Evolutionary conservation across 768 basidiomycete species (phyloP).

Genomic region (Kwoniella dejecticola): DNA sequence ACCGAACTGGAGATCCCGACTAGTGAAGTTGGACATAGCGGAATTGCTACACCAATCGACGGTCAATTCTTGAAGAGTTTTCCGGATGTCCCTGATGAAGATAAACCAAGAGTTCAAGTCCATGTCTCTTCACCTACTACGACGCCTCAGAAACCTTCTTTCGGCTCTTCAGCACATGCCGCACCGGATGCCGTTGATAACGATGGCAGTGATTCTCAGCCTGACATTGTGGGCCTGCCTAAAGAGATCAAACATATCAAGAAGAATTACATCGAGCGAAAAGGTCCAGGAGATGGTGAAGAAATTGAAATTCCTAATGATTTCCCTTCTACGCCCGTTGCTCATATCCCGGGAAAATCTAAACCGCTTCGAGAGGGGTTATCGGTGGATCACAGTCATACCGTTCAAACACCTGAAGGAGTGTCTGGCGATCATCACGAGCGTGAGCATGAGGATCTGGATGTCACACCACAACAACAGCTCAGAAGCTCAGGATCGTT

Average conservation of each 20-base stretch:
- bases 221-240: no score
- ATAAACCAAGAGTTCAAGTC: conserved; percentile 44
- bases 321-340: conserved; percentile 23
- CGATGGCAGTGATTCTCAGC: background rate
- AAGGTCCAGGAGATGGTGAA: conserved; percentile 1
- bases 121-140: conserved; percentile 36
- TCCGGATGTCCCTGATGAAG: conserved; percentile 48
- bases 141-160: conserved; percentile 28
- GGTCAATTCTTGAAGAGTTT: conserved; percentile 34
- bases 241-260: no score
- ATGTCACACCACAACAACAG: conserved; percentile 14
- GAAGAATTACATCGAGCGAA: background rate
- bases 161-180: background rate
- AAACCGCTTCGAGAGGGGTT: conserved; percentile 13
- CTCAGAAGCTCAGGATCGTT: conserved; percentile 1
- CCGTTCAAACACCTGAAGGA: background rate
- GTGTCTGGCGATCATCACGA: background rate
- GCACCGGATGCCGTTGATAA: background rate
- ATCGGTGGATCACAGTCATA: conserved; percentile 3
- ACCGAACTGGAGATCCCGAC: conserved; percentile 1
- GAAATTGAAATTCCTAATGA: conserved; percentile 9
- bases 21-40: background rate
- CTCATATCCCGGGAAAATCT: conserved; percentile 19
- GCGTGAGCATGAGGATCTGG: conserved; percentile 7
- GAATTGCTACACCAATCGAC: conserved; percentile 37